Conservation (phyloP, 768 basidiomycete genomes). For the Hericium rajendrae region DNA sequence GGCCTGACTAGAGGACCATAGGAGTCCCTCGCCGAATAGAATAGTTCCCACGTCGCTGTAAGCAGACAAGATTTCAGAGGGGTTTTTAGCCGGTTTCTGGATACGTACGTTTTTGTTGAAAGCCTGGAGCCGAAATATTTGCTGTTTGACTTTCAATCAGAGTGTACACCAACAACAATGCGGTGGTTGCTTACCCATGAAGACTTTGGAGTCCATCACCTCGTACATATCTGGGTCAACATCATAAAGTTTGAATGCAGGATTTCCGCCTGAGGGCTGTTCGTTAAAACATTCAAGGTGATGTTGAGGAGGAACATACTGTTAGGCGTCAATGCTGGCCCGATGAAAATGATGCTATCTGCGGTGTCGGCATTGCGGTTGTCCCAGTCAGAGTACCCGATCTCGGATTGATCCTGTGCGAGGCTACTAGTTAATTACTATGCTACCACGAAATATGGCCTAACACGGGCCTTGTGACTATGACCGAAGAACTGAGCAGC, state of each 20-base stretch:
- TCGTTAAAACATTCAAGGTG: neutral
- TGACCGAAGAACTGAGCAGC: constrained; percentile 58
- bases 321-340: constrained; percentile 48
- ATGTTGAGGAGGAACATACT: constrained; percentile 24
- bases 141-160: constrained; percentile 12
- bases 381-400: constrained; percentile 47
- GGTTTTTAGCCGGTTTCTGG: too few species aligned
- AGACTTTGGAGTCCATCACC: constrained; percentile 47
- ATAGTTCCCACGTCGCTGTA: constrained; percentile 28
- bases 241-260: constrained; percentile 50
- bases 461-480: constrained; percentile 33
- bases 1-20: neutral
- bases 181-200: constrained; percentile 29
- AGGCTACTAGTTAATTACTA: constrained; percentile 29
- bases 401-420: constrained; percentile 45
- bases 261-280: constrained; percentile 35
- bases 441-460: constrained; percentile 31
- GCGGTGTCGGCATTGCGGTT: constrained; percentile 36
- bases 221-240: constrained; percentile 60
- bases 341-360: constrained; percentile 38
- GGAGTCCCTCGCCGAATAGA: neutral
- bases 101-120: constrained; percentile 36
- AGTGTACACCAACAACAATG: too few species aligned
- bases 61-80: too few species aligned
- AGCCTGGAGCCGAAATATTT: constrained; percentile 31